Percentiles rank a stretch among this genome's conserved stretches.
Evolutionary conservation across 345 rosid species (phyloP).

Genomic region (Eucalyptus erythrocorys): DNA sequence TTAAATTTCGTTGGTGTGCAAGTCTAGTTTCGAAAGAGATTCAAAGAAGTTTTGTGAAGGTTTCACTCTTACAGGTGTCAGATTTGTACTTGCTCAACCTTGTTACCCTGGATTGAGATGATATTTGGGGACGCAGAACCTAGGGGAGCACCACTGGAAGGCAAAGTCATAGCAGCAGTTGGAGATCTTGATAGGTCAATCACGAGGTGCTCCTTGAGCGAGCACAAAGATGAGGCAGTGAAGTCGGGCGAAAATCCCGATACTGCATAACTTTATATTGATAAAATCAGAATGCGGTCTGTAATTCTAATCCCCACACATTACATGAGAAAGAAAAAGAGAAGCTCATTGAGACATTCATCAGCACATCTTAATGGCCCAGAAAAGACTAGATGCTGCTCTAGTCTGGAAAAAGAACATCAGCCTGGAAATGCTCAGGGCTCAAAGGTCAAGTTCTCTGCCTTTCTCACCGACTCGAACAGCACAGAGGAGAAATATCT

Average conservation of each 20-base stretch:
- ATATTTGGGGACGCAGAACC: rapidly evolving
- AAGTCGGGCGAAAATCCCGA: not conserved
- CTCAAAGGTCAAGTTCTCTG: constrained; percentile 41
- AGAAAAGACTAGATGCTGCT: not conserved
- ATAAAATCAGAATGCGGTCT: not conserved
- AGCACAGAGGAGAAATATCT: constrained; percentile 48
- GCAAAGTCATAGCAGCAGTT: not conserved
- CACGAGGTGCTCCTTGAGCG: not conserved
- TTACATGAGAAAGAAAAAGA: not conserved
- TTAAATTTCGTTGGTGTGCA: rapidly evolving
- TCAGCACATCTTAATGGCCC: not conserved
- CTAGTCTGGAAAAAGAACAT: not conserved
- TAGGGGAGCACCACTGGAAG: not conserved
- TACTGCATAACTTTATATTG: not conserved
- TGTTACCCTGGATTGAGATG: not conserved
- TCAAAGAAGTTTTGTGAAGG: not conserved
- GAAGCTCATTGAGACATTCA: not conserved
- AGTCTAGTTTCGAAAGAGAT: not conserved
- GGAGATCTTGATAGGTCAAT: not conserved
- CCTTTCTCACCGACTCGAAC: constrained; percentile 53
- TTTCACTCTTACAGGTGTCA: not conserved
- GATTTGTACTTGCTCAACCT: not conserved
- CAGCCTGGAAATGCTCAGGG: constrained; percentile 8
- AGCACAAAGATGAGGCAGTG: not conserved
- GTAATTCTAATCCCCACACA: not conserved